Evolutionary conservation across 805 yeast genomes (phyloP), one percentile per base, ranked within the genome.

Genomic region (Ogataea wickerhamii): DNA sequence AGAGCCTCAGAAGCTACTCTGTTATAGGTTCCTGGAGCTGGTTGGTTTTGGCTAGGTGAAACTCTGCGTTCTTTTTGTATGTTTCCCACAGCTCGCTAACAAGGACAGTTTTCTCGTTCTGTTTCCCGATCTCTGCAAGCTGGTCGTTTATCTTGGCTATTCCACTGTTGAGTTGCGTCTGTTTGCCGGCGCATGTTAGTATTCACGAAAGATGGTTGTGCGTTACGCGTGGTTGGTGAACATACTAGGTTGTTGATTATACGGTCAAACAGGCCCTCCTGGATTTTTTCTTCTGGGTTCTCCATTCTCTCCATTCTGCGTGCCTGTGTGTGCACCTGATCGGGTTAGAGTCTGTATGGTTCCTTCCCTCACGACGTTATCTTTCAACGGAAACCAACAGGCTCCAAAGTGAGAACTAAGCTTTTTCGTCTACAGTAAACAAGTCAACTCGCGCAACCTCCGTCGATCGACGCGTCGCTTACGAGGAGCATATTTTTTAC

Each of bases 231-330:
- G n/a, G n/a, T n/a, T n/a, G n/a, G n/a, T n/a, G n/a, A 13, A 73
- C 87, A 33, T 69, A 80, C 87, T 58, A 85, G 76, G 48, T 82
- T 84, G 57, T 74, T 76, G 34, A 83, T 77, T n/a, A 86, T 84
- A 45, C 95, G 75, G 8, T 85, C 76, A 28, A 83, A 66, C 17
- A 87, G 66, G 12, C 87, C 87, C 47, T 75, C 80, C 55, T 87
- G 95, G 5, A 76, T 83, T 54, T 82, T 83, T 51, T 84, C 89
- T 53, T 86, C 89, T 4, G 95, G 96, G 51, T 85, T 86, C 61
- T 85, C 87, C 94, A 85, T 84, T 27, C 34, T 44, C 20, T 44
- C 49, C 23, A 37, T 28, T 36, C 24, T 42, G 29, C 28, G 25
- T 12, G 11, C 25, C 25, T 22, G 25, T 12, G n/a, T n/a, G n/a